Base-by-base conservation (phyloP, 116 monocot species). In the Posidonia oceanica region DNA sequence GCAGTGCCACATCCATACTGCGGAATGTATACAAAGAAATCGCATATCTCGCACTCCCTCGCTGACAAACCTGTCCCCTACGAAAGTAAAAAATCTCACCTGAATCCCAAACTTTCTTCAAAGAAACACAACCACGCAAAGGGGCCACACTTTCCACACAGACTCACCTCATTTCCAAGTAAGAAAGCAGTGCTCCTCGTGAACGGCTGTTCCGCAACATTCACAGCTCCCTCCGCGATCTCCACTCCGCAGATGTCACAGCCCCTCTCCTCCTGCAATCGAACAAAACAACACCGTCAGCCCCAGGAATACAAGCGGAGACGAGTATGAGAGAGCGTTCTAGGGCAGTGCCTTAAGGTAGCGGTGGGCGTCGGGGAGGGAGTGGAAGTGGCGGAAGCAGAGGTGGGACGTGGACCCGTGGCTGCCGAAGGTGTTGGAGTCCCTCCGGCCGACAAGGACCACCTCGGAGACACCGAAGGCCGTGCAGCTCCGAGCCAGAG, bases 361-460 rank as follows among this genome's bases (percentile, higher is more conserved):
- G 57, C 22, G 29, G 14, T 71, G 81, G 36, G 97, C 90, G 11
- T 80, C 81, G 23, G 80, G n/a, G 69, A 92, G 87, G 54, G 89
- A 92, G 66, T 68, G 56, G 63, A 98, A 90, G 80, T 93, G 90
- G 77, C 93, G 87, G 74, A 98, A 93, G 14, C 83, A 76, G 71
- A 93, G 80, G 77, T 92, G 87, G 63, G 85, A 82, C 61, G 90
- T 77, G 70, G 97, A 83, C 5, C 97, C 97, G 68, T 98, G 97
- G 82, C 85, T 87, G 69, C 97, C 97, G 70, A 98, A 98, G 77
- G 87, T 72, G 79, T 93, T 98, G 87, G 90, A 92, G 74, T 98
- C 97, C 56, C 97, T 89, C 52, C 91, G 88, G 75, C 95, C 95
- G 70, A 91, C 86, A 36, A 95, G 84, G 58, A 95, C 75, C 22